Conservation (phyloP, 805 yeast genomes). For the Candida sakaeoensis region DNA sequence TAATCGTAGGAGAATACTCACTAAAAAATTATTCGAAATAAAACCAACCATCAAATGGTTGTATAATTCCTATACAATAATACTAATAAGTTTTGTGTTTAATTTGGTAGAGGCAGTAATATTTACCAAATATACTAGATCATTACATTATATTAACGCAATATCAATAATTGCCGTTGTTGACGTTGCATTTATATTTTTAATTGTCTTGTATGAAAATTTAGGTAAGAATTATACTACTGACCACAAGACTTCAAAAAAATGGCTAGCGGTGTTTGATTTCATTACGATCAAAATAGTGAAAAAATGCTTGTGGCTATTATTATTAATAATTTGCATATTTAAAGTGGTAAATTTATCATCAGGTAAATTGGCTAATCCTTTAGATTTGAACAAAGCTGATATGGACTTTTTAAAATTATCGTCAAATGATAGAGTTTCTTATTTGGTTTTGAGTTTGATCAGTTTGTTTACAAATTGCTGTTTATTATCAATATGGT, state of each 20-base stretch:
- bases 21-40: background rate
- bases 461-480: slow-evolving; percentile 6
- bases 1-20: background rate
- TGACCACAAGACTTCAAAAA: background rate
- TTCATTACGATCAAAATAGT: slow-evolving; percentile 1
- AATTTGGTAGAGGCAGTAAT: slow-evolving; percentile 5
- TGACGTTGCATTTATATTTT: background rate
- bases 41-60: slow-evolving; percentile 3
- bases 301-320: slow-evolving; percentile 5
- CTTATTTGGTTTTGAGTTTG: slow-evolving; percentile 7
- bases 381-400: slow-evolving; percentile 1
- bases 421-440: background rate
- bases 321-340: slow-evolving; percentile 7
- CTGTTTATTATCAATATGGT: slow-evolving; percentile 10
- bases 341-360: slow-evolving; percentile 8
- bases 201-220: background rate
- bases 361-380: slow-evolving; percentile 5
- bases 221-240: background rate
- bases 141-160: background rate
- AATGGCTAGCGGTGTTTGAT: background rate
- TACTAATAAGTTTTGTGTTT: slow-evolving; percentile 6
- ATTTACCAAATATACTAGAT: slow-evolving; percentile 1
- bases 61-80: slow-evolving; percentile 3
- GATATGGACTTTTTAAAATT: background rate
- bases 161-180: slow-evolving; percentile 3